Conservation (phyloP, 1,139 yeast genomes). For the Nakaseomyces kungkrabaensis region DNA sequence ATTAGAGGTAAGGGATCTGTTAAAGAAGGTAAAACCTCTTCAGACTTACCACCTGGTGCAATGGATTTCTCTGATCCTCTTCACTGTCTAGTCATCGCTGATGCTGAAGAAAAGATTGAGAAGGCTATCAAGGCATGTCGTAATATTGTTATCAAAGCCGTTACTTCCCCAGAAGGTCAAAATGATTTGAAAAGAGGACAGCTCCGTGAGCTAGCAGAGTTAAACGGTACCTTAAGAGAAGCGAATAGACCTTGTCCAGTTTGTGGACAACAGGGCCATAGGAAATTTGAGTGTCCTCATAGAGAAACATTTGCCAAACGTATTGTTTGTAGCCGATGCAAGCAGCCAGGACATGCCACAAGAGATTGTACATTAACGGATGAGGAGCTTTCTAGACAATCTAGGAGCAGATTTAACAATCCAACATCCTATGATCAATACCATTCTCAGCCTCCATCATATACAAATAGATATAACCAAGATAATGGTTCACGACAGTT, state of each 20-base stretch:
- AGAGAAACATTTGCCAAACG: conserved; percentile 44
- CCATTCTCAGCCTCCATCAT: background rate
- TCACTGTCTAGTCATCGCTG: conserved; percentile 83
- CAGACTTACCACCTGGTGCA: conserved; percentile 37
- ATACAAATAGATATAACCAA: background rate
- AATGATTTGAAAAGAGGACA: conserved; percentile 88
- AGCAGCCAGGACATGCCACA: conserved; percentile 76
- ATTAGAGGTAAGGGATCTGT: conserved; percentile 93
- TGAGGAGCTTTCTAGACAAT: background rate
- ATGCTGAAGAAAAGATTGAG: conserved; percentile 64
- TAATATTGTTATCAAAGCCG: conserved; percentile 70
- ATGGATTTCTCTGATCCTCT: conserved; percentile 65
- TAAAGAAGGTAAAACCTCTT: conserved; percentile 69
- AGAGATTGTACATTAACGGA: conserved; percentile 53
- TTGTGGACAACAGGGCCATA: conserved; percentile 54
- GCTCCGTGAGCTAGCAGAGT: conserved; percentile 78
- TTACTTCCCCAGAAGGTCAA: conserved; percentile 84
- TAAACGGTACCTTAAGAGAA: conserved; percentile 89
- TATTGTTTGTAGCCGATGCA: conserved; percentile 70
- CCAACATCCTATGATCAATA: background rate
- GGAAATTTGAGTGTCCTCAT: conserved; percentile 51
- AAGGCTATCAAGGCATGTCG: conserved; percentile 69
- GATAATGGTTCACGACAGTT: background rate
- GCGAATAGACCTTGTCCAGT: conserved; percentile 55
- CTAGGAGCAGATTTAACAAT: background rate